A percentile compares a stretch with the other conserved stretches of the same genome.
phyloP scores from a whole-genome alignment of 2,329 filamentous ascomycete genomes.

The Metarhizium guizhouense region DNA sequence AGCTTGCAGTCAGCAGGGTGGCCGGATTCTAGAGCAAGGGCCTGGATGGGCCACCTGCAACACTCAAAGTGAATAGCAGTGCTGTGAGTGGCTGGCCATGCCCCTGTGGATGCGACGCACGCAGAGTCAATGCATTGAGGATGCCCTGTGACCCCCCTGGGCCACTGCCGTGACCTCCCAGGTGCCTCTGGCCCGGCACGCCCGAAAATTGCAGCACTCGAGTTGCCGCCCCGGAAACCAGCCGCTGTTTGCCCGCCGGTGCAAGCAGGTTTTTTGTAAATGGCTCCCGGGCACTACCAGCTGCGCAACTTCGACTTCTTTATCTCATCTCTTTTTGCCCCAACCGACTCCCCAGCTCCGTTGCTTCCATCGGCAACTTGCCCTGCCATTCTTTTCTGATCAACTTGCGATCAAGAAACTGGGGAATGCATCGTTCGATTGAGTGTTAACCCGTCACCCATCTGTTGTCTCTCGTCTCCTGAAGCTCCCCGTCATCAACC shows the following conservation, averaged over 20 bases:
- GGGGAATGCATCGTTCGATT: slow-evolving; percentile 20
- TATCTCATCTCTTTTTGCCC: slow-evolving; percentile 5
- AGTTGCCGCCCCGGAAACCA: not conserved
- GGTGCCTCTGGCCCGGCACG: not conserved
- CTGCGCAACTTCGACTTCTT: slow-evolving; percentile 3
- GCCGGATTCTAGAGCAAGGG: not conserved
- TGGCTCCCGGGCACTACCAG: not conserved
- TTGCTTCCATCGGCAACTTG: slow-evolving; percentile 28
- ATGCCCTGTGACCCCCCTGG: slow-evolving; percentile 1
- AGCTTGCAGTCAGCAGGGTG: not conserved
- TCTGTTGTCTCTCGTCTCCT: slow-evolving; percentile 1
- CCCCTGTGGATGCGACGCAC: slow-evolving; percentile 6
- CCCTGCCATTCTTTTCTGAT: slow-evolving; percentile 36
- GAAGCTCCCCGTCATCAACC: slow-evolving; percentile 10
- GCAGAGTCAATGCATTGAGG: not conserved
- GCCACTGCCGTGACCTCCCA: slow-evolving; percentile 1
- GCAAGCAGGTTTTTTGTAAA: not conserved
- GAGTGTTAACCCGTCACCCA: slow-evolving; percentile 11
- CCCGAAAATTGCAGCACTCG: not conserved
- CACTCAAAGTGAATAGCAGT: not conserved
- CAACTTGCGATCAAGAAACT: slow-evolving; percentile 20
- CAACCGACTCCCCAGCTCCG: not conserved
- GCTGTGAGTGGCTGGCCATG: slow-evolving; percentile 12
- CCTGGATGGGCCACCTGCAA: not conserved
- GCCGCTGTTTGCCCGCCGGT: slow-evolving; percentile 1